These are phyloP conservation scores for Calcarisporium arbuscula DNA, from an alignment of 2,329 filamentous ascomycete genomes.

Conservation along the genomic window DNA sequence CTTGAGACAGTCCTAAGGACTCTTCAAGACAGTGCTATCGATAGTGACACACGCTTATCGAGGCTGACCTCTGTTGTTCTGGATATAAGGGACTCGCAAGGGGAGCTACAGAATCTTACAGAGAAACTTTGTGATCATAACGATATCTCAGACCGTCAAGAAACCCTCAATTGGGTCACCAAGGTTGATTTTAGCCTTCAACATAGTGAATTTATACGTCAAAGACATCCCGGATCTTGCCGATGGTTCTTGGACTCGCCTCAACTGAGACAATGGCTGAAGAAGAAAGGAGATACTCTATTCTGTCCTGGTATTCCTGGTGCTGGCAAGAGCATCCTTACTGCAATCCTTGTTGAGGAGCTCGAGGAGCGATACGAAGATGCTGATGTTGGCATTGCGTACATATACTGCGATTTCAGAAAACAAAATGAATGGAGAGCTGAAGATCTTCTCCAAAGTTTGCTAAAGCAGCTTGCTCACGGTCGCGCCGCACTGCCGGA, in stretches of 20 bases:
- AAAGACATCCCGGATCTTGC: neutral
- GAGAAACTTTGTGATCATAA: no score
- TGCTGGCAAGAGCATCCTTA: slow-evolving; percentile 2
- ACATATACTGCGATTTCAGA: neutral
- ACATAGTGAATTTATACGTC: neutral
- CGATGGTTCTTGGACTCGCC: neutral
- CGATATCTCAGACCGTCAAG: no score
- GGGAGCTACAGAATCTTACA: no score
- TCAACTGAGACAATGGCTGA: neutral
- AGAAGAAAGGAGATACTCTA: neutral
- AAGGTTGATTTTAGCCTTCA: neutral
- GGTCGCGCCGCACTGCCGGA: neutral
- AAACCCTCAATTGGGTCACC: neutral
- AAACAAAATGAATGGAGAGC: neutral
- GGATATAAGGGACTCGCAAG: no score
- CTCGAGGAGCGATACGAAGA: neutral
- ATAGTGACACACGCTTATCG: no score
- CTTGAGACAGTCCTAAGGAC: no score
- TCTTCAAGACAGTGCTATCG: no score
- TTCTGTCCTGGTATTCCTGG: neutral
- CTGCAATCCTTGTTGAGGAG: neutral
- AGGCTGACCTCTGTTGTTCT: no score
- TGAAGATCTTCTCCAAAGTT: neutral
- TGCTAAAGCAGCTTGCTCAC: neutral
- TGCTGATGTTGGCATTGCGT: neutral